Evolutionary conservation across 495 filamentous ascomycete species (phyloP).

Genomic region (Aspergillus baeticus): DNA sequence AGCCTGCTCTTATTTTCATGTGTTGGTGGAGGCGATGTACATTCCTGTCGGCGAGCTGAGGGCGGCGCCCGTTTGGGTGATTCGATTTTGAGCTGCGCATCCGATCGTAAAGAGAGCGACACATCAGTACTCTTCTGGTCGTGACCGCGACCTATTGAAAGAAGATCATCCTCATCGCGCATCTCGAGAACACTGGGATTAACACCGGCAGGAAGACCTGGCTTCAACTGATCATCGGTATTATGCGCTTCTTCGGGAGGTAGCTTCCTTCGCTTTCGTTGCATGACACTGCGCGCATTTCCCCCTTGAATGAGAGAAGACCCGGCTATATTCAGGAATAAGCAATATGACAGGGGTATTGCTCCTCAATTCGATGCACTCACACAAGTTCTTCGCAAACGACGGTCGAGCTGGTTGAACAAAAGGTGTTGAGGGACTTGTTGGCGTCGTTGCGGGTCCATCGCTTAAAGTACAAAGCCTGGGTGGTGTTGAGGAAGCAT

Average conservation of each 20-base stretch:
- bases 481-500: neutral
- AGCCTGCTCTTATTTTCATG: neutral
- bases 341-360: neutral
- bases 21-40: neutral
- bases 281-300: neutral
- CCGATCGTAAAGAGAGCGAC: neutral
- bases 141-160: neutral
- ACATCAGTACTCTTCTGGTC: neutral
- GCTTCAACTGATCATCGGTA: neutral
- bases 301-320: neutral
- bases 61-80: neutral
- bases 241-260: neutral
- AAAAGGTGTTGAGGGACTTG: neutral
- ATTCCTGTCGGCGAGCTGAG: neutral
- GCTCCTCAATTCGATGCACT: neutral
- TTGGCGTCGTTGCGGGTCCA: neutral
- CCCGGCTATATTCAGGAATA: neutral
- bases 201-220: neutral
- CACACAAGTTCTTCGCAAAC: neutral
- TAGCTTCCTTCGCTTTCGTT: slow-evolving; percentile 9
- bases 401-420: neutral
- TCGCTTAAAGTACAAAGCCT: neutral
- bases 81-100: neutral
- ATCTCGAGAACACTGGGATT: neutral
- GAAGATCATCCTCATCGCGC: neutral